phyloP scores from a whole-genome alignment of 2,329 filamentous ascomycete species.

The Xylariaceae sp. region DNA sequence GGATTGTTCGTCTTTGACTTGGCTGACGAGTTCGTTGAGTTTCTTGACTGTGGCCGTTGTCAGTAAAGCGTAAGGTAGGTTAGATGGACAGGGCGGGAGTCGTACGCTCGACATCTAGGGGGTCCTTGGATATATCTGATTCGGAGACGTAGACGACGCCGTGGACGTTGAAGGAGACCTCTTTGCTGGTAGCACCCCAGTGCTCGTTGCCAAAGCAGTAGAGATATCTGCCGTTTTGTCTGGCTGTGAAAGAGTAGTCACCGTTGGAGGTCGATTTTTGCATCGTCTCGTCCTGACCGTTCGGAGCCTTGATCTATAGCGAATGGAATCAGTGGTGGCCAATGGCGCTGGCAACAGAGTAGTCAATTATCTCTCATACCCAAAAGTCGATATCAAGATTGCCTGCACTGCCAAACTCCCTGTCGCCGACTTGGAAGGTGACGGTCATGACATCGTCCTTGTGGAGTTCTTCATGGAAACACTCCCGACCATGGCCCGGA shows the following conservation, averaged over 20 bases:
- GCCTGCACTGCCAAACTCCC: slow-evolving; percentile 90
- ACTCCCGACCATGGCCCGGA: slow-evolving; percentile 88
- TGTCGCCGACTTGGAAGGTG: slow-evolving; percentile 94
- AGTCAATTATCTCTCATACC: slow-evolving; percentile 56
- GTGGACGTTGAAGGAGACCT: slow-evolving; percentile 99
- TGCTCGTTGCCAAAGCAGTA: slow-evolving; percentile 99
- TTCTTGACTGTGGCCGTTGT: slow-evolving; percentile 61
- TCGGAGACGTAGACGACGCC: slow-evolving; percentile 97
- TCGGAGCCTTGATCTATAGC: slow-evolving; percentile 70
- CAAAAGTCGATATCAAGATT: slow-evolving; percentile 98
- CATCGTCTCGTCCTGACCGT: slow-evolving; percentile 70
- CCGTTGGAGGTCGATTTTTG: slow-evolving; percentile 81
- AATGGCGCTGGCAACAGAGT: not conserved
- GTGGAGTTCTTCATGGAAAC: slow-evolving; percentile 93
- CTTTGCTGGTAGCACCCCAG: slow-evolving; percentile 93
- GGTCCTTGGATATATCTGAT: slow-evolving; percentile 76
- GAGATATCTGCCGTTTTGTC: slow-evolving; percentile 78
- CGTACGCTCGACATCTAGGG: slow-evolving; percentile 84
- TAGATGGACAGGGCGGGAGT: not conserved
- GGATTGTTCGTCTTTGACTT: slow-evolving; percentile 96
- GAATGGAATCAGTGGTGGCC: slow-evolving; percentile 6
- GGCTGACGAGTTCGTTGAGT: slow-evolving; percentile 78
- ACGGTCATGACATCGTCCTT: slow-evolving; percentile 97
- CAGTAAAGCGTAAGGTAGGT: not conserved
- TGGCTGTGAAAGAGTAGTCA: slow-evolving; percentile 87